Evolutionary conservation across 768 basidiomycete genomes (phyloP), one percentile per base, ranked within the genome.

Genomic region (Royoungia palumana): DNA sequence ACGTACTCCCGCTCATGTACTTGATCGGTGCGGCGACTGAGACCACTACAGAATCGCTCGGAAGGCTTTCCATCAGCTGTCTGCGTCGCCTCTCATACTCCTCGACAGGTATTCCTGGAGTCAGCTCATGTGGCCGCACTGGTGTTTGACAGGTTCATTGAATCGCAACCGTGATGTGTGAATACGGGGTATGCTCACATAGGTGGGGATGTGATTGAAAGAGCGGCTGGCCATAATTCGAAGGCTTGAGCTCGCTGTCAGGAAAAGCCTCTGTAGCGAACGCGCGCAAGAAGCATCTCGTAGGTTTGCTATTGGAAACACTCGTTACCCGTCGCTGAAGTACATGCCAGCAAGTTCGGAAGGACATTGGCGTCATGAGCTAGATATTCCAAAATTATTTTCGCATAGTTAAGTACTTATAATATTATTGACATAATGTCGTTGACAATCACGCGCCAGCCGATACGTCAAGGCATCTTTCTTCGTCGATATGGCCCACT

Each of bases 161-260:
- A 11, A n/a, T 19, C 39, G 53, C 6, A 24, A 19, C 21, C 38
- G 49, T 4, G 27, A 53, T 25, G 32, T 41, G 36, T 5, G 49
- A 42, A 34, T n/a, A 19, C 11, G 30, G 44, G 20, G 34, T 9
- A 16, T 22, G 71, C 77, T 54, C 51, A 85, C 84, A 56, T 24
- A 96, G 79, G 68, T 95, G 90, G 1, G 92, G 86, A 64, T 96
- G 94, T 0, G 89, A 89, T 19, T 73, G 70, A 17, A 75, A 77
- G 11, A 85, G 72, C 0, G 94, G 91, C 63, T 95, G 94, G 1
- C 92, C 92, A 58, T 81, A 88, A 27, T 70, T 67, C 7, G 90
- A 83, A 3, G 91, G 91, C 67, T 92, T 94, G 37, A 52, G 59
- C 24, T 65, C 58, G 34, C 53, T 39, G 41, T 63, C 61, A 35